A percentile compares a stretch with the other conserved stretches of the same genome.
Evolutionary conservation across 2,329 filamentous ascomycete species (phyloP).

Genomic region (Aspergillus hortae): DNA sequence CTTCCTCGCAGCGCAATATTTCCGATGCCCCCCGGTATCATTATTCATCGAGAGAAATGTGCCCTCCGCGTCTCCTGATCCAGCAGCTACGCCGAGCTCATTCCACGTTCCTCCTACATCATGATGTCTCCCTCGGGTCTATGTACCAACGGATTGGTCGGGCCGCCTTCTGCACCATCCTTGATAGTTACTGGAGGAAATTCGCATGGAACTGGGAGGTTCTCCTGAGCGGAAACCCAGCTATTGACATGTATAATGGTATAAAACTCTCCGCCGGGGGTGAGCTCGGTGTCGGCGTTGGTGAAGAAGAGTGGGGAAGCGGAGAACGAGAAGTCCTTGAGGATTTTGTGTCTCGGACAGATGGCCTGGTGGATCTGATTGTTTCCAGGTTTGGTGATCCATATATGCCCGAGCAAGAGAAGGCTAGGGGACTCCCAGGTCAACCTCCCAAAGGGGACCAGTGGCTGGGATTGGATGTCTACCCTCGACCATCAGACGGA

Average conservation of each 20-base stretch:
- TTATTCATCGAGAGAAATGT: constrained; percentile 87
- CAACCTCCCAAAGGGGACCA: constrained; percentile 31
- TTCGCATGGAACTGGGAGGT: constrained; percentile 75
- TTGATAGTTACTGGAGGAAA: constrained; percentile 78
- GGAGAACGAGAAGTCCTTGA: constrained; percentile 91
- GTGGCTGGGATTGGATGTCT: constrained; percentile 72
- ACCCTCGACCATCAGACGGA: constrained; percentile 71
- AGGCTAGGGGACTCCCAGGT: constrained; percentile 10
- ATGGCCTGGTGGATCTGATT: constrained; percentile 82
- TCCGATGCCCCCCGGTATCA: constrained; percentile 55
- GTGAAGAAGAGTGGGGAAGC: constrained; percentile 91
- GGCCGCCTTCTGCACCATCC: constrained; percentile 64
- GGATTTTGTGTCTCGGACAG: constrained; percentile 73
- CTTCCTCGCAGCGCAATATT: constrained; percentile 30
- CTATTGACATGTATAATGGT: constrained; percentile 72
- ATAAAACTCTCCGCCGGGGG: constrained; percentile 87
- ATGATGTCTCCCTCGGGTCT: constrained; percentile 68
- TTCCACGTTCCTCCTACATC: constrained; percentile 80
- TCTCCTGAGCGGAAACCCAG: constrained; percentile 83
- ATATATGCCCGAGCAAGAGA: constrained; percentile 26
- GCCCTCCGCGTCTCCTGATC: constrained; percentile 72
- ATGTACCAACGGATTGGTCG: constrained; percentile 65
- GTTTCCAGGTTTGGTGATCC: constrained; percentile 78
- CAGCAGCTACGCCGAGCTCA: constrained; percentile 81
- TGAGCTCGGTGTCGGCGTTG: constrained; percentile 88